Conservation (phyloP, 208 protist genomes). For the Trypanosoma cruzi region DNA sequence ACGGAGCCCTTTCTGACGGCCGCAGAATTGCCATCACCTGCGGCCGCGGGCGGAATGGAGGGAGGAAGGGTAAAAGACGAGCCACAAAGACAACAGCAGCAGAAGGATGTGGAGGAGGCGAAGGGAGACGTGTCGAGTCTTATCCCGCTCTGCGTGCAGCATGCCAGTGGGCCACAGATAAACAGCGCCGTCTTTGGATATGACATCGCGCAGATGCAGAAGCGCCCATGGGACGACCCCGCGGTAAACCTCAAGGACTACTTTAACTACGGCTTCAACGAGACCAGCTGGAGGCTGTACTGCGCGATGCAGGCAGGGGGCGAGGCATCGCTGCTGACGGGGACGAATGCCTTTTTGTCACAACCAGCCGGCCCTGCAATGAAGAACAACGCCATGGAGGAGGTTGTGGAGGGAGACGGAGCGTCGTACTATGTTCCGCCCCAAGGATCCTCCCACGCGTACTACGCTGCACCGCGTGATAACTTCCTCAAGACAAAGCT, state of each 20-base stretch:
- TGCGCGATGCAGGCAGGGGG: slow-evolving; percentile 80
- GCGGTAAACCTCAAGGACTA: slow-evolving; percentile 83
- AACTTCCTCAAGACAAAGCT: slow-evolving; percentile 60
- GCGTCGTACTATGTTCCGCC: slow-evolving; percentile 19
- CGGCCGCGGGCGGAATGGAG: too few species aligned
- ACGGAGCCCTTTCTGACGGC: neutral
- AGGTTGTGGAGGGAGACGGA: slow-evolving; percentile 7
- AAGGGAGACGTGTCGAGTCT: slow-evolving; percentile 46
- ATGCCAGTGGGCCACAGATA: slow-evolving; percentile 56
- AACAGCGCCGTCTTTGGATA: slow-evolving; percentile 81
- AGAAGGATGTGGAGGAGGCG: slow-evolving; percentile 23
- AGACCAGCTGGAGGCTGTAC: slow-evolving; percentile 86
- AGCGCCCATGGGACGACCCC: slow-evolving; percentile 78
- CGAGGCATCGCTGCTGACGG: slow-evolving; percentile 52
- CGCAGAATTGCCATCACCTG: neutral
- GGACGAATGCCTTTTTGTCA: slow-evolving; percentile 59
- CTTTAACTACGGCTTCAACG: slow-evolving; percentile 94
- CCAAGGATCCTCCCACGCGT: slow-evolving; percentile 16
- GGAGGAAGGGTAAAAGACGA: neutral
- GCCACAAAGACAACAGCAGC: neutral
- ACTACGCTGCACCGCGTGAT: slow-evolving; percentile 18
- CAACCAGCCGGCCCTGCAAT: slow-evolving; percentile 37
- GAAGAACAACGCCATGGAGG: slow-evolving; percentile 14
- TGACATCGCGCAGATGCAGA: slow-evolving; percentile 80
- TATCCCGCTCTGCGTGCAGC: slow-evolving; percentile 71